Evolutionary conservation across 345 rosid species (phyloP).

Genomic region (Brassica juncea): DNA sequence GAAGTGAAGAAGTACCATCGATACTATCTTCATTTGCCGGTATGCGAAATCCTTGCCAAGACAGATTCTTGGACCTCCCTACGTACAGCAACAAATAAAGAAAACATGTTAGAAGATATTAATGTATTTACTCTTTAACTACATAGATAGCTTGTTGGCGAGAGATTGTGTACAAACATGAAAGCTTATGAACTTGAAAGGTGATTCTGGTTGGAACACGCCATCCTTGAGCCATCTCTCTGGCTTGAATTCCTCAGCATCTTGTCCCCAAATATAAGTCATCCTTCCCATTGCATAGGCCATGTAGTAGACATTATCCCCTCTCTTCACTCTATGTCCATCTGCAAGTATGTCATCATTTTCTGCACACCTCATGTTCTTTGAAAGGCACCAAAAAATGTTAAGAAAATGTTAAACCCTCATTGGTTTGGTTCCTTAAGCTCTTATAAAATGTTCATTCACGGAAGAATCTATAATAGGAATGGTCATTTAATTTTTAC

Average conservation of each 20-base stretch:
- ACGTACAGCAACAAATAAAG: conserved; percentile 14
- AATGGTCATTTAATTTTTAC: conserved; percentile 22
- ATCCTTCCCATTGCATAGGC: conserved; percentile 85
- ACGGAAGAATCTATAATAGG: not conserved
- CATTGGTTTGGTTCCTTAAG: not conserved
- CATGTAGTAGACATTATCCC: conserved; percentile 57
- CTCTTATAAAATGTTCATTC: not conserved
- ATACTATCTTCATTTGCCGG: conserved; percentile 74
- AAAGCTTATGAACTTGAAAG: conserved; percentile 72
- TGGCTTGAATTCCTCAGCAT: conserved; percentile 63
- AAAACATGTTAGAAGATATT: not conserved
- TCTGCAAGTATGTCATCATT: conserved; percentile 70
- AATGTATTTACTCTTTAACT: not conserved
- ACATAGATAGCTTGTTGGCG: not conserved
- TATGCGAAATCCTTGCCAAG: conserved; percentile 74
- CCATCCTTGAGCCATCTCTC: conserved; percentile 79
- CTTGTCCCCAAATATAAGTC: conserved; percentile 74
- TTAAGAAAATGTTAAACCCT: not conserved
- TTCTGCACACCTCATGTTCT: conserved; percentile 69
- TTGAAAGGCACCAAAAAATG: not conserved
- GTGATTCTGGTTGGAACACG: conserved; percentile 60
- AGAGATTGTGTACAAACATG: conserved; percentile 42
- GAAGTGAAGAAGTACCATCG: conserved; percentile 57
- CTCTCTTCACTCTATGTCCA: conserved; percentile 61
- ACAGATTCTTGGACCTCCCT: conserved; percentile 89